Percentiles rank a stretch among this genome's conserved stretches.
Conservation (phyloP, 1,139 yeast species). For the Debaryomycetaceae sp. region DNA sequence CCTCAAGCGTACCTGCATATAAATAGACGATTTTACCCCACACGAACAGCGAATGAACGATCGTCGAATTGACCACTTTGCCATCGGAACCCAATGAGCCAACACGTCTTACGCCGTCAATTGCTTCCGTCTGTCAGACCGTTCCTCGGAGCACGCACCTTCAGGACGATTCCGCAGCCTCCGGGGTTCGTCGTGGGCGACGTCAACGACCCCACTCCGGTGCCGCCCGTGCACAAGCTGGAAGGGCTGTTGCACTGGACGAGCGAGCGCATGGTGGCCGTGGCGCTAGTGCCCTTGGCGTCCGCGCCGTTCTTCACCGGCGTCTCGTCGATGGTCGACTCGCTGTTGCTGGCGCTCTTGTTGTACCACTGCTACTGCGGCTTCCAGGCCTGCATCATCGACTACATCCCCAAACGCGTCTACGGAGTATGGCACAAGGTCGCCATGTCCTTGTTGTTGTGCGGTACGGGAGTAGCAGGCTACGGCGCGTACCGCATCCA, state of each 20-base stretch:
- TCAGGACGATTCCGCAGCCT: slow-evolving; percentile 55
- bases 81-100: too few relatives aligned
- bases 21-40: too few relatives aligned
- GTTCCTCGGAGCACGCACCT: not conserved
- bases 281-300: slow-evolving; percentile 55
- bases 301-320: slow-evolving; percentile 54
- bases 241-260: slow-evolving; percentile 74
- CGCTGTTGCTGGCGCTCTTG: slow-evolving; percentile 43
- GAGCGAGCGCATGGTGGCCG: slow-evolving; percentile 47
- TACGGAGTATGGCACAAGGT: slow-evolving; percentile 56
- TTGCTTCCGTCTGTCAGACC: slow-evolving; percentile 1
- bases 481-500: slow-evolving; percentile 64
- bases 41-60: too few relatives aligned
- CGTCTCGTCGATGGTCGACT: slow-evolving; percentile 41
- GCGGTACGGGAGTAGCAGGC: slow-evolving; percentile 53
- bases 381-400: slow-evolving; percentile 67
- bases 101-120: not conserved
- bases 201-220: slow-evolving; percentile 61
- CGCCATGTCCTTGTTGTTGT: slow-evolving; percentile 50
- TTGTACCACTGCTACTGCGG: slow-evolving; percentile 63
- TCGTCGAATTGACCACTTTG: too few relatives aligned
- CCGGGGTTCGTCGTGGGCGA: slow-evolving; percentile 68
- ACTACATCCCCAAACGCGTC: slow-evolving; percentile 65
- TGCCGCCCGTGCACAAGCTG: slow-evolving; percentile 42
- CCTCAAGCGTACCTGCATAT: too few relatives aligned